phyloP scores from a whole-genome alignment of 257 asterid genomes.

The Galeopsis tetrahit region DNA sequence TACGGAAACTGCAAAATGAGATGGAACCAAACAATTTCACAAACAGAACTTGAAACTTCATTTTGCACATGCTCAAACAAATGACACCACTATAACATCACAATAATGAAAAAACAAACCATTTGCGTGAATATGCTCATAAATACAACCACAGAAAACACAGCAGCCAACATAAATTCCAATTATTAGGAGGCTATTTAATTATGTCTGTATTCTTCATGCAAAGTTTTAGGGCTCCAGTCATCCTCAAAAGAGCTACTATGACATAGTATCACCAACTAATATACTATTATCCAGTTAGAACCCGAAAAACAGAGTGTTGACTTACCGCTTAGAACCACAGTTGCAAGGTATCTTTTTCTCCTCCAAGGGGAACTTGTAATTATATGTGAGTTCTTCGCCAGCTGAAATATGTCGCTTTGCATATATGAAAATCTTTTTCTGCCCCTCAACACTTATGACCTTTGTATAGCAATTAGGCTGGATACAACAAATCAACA shows the following conservation, averaged over 20 bases:
- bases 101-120: background rate
- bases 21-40: background rate
- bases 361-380: constrained; percentile 97
- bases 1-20: background rate
- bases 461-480: constrained; percentile 99
- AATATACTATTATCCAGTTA: constrained; percentile 18
- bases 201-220: background rate
- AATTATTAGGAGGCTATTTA: background rate
- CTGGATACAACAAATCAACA: constrained; percentile 52
- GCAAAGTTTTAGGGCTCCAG: constrained; percentile 2
- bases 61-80: constrained; percentile 22
- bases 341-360: constrained; percentile 97
- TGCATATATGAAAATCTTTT: constrained; percentile 94
- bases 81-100: background rate
- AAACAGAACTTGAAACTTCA: constrained; percentile 20
- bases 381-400: constrained; percentile 93
- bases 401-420: constrained; percentile 94
- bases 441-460: constrained; percentile 95
- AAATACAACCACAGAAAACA: constrained; percentile 1
- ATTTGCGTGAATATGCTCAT: background rate
- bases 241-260: constrained; percentile 18
- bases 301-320: constrained; percentile 9
- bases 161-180: background rate
- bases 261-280: background rate
- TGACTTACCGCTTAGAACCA: constrained; percentile 81